A percentile compares a stretch with the other conserved stretches of the same genome.
phyloP scores from a whole-genome alignment of 2,329 filamentous ascomycete genomes.

The Aspergillus pseudoterreus region DNA sequence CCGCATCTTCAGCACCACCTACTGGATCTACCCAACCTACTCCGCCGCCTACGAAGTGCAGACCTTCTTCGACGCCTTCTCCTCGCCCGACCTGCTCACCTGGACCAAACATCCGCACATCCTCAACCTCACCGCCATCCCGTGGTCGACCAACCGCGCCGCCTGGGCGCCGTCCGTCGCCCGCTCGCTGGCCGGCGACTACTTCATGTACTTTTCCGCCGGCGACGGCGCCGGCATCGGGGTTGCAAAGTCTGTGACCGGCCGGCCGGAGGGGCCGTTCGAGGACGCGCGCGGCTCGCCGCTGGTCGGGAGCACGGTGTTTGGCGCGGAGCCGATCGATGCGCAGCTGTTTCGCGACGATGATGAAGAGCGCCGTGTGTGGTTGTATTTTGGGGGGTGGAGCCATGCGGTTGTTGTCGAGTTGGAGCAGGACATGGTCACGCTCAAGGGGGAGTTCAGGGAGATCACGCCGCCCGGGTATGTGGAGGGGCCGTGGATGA shows the following conservation, averaged over 20 bases:
- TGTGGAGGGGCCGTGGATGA: constrained; percentile 44
- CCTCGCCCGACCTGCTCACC: constrained; percentile 46
- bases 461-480: constrained; percentile 49
- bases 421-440: constrained; percentile 44
- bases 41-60: constrained; percentile 46
- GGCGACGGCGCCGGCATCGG: constrained; percentile 48
- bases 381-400: constrained; percentile 46
- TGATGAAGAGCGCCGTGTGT: constrained; percentile 35
- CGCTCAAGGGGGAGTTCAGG: constrained; percentile 41
- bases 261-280: constrained; percentile 38
- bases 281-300: constrained; percentile 41
- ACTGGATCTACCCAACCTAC: constrained; percentile 50
- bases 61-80: constrained; percentile 52
- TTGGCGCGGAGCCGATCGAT: constrained; percentile 49
- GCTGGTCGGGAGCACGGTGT: constrained; percentile 43
- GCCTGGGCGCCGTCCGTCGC: constrained; percentile 50
- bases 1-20: constrained; percentile 44
- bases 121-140: constrained; percentile 37
- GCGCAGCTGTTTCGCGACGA: constrained; percentile 46
- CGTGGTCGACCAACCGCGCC: constrained; percentile 44
- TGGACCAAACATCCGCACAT: constrained; percentile 49
- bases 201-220: constrained; percentile 51
- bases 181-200: constrained; percentile 31
- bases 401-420: constrained; percentile 43
- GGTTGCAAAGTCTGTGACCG: constrained; percentile 34